Percentiles rank a stretch among this genome's conserved stretches.
phyloP scores from a whole-genome alignment of 2,329 filamentous ascomycete species.

The Cladosporium cucumerinum region DNA sequence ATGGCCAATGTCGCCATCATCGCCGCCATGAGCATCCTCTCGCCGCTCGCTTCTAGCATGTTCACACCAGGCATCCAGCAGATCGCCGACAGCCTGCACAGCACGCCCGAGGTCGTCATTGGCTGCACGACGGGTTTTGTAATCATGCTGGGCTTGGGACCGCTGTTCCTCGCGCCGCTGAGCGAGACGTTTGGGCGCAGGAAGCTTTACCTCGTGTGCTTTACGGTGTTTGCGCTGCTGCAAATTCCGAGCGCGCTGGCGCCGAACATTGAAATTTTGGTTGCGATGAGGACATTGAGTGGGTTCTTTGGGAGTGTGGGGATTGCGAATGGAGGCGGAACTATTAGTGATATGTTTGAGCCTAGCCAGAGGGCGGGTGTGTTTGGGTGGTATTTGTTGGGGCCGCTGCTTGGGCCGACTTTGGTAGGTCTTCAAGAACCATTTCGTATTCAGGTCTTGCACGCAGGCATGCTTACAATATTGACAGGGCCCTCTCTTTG shows the following conservation, averaged over 20 bases:
- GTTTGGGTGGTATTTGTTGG: conserved; percentile 46
- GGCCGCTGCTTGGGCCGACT: conserved; percentile 42
- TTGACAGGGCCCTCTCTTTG: conserved; percentile 39
- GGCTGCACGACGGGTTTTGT: conserved; percentile 51
- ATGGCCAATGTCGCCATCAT: conserved; percentile 51
- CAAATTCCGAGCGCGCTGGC: conserved; percentile 48
- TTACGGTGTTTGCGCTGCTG: conserved; percentile 44
- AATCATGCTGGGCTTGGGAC: conserved; percentile 48
- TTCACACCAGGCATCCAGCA: conserved; percentile 52
- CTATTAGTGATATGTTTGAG: conserved; percentile 51
- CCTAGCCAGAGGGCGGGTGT: conserved; percentile 45
- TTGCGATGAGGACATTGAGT: conserved; percentile 44
- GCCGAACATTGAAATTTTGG: conserved; percentile 46
- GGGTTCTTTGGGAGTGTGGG: conserved; percentile 52
- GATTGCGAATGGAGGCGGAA: conserved; percentile 51
- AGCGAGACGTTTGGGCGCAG: conserved; percentile 48
- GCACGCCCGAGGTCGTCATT: conserved; percentile 42
- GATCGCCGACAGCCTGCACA: conserved; percentile 47
- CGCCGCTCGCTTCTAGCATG: conserved; percentile 49
- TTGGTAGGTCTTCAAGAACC: background rate
- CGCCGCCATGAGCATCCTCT: conserved; percentile 49
- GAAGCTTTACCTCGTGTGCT: conserved; percentile 45
- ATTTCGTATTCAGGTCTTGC: background rate
- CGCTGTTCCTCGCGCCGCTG: conserved; percentile 46
- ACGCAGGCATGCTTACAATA: background rate